Percentiles rank a stretch among this genome's conserved stretches.
phyloP scores from a whole-genome alignment of 2,329 filamentous ascomycete genomes.

The Macroventuria anomochaeta region DNA sequence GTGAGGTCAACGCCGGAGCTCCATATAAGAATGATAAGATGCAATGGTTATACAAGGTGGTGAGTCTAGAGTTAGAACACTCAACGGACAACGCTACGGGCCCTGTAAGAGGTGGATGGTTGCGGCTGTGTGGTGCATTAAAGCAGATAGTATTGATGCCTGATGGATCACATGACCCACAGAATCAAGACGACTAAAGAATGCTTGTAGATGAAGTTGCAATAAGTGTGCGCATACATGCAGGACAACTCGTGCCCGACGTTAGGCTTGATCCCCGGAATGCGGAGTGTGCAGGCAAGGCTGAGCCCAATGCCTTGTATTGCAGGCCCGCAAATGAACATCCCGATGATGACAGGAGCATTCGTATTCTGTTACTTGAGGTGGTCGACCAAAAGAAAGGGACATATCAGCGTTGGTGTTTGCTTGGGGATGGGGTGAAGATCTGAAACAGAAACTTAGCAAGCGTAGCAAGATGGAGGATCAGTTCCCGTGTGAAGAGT shows the following conservation, averaged over 20 bases:
- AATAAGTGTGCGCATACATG: neutral
- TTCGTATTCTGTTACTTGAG: neutral
- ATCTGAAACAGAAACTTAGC: too few species aligned
- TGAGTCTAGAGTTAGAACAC: conserved; percentile 9
- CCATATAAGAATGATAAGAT: neutral
- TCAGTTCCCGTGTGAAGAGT: neutral
- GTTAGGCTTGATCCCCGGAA: neutral
- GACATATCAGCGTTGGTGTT: neutral
- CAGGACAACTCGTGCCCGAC: too few species aligned
- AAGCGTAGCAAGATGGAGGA: neutral
- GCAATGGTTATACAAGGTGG: conserved; percentile 1
- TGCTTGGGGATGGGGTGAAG: neutral
- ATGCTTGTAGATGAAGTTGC: neutral
- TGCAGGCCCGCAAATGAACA: neutral
- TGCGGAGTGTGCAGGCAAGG: neutral
- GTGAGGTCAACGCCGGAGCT: neutral
- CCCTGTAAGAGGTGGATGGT: conserved; percentile 10
- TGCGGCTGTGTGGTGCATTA: conserved; percentile 5
- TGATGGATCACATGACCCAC: neutral
- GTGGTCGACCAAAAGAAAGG: neutral
- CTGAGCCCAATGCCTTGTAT: neutral
- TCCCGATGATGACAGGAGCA: neutral
- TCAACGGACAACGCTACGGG: conserved; percentile 17
- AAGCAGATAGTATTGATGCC: neutral
- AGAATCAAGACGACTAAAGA: neutral